Evolutionary conservation across 768 basidiomycete genomes (phyloP), one percentile per base, ranked within the genome.

Genomic region (Trametes meyenii): DNA sequence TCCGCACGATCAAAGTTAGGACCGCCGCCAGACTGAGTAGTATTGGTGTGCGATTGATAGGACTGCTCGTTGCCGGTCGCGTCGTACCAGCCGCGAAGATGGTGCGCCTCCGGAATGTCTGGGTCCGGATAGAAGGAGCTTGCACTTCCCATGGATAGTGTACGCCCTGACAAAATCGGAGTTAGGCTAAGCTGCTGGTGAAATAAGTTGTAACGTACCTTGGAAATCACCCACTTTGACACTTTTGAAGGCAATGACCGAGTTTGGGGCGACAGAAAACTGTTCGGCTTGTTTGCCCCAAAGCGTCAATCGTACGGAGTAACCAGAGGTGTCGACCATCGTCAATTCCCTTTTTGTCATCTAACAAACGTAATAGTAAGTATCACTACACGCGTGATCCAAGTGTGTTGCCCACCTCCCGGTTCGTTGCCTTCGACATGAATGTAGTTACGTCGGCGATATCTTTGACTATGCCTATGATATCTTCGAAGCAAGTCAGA

Each of bases 221-320:
- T 89, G 88, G 73, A 89, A 99, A 65, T 98, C 96, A 26, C 93
- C 88, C 42, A 98, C 92, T 73, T 89, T 93, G 65, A 94, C 92
- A 23, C 92, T 90, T 75, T 96, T 97, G 83, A 96, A 92, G 4
- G 96, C 96, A 65, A 96, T 82, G 33, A 98, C 87, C 10, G 92
- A 85, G 51, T 81, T 71, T 50, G 80, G 79, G 12, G 81, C 78
- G 5, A 80, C 76, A n/a, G 74, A 72, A 72, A 86, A 98, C 42
- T 83, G 82, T 72, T 98, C 94, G 0, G 96, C 96, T 72, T 93
- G 90, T 73, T 90, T 94, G 23, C 96, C 97, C 97, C 96, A 99
- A 33, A 98, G 78, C 3, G 96, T 99, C 65, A 98, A 72, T 36
- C 93, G 85, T 42, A 93, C 87, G 16, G 87, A 84, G 69, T 78